Percentiles rank a stretch among this genome's conserved stretches.
phyloP scores from a whole-genome alignment of 1,139 yeast species.

The Pneumocystis canis region DNA sequence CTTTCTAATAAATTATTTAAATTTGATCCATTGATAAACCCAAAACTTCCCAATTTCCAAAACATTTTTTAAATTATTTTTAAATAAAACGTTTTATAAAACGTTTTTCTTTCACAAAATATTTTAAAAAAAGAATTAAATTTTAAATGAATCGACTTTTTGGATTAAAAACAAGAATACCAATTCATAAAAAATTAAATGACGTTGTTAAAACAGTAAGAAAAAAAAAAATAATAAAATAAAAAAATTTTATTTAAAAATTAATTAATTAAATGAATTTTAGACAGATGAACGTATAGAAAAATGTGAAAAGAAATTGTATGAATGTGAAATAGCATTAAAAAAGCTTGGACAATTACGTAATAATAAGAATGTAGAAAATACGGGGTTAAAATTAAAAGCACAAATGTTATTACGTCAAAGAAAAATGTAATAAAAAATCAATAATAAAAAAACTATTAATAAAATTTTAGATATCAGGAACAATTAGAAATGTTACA shows the following conservation, averaged over 20 bases:
- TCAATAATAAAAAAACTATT: background rate
- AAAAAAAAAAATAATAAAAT: background rate
- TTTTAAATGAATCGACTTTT: background rate
- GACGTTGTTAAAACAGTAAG: background rate
- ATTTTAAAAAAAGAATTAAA: too few relatives aligned
- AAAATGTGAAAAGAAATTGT: background rate
- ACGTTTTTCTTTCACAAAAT: too few relatives aligned
- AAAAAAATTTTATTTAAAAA: too few relatives aligned
- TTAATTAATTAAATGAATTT: background rate
- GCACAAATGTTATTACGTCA: background rate
- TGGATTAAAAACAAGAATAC: background rate
- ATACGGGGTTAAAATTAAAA: too few relatives aligned
- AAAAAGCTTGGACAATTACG: too few relatives aligned
- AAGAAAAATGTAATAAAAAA: background rate
- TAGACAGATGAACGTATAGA: background rate
- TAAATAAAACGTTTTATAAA: too few relatives aligned
- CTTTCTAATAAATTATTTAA: conserved; percentile 59
- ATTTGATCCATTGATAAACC: conserved; percentile 60
- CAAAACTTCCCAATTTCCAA: conserved; percentile 75
- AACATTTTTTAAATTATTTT: too few relatives aligned
- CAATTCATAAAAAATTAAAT: background rate
- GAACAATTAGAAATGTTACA: background rate
- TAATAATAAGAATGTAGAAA: too few relatives aligned
- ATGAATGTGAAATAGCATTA: background rate
- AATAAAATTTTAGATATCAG: background rate